Evolutionary conservation across 2,329 filamentous ascomycete species (phyloP), one percentile per base, ranked within the genome.

Genomic region (Magnaporthiopsis poae): DNA sequence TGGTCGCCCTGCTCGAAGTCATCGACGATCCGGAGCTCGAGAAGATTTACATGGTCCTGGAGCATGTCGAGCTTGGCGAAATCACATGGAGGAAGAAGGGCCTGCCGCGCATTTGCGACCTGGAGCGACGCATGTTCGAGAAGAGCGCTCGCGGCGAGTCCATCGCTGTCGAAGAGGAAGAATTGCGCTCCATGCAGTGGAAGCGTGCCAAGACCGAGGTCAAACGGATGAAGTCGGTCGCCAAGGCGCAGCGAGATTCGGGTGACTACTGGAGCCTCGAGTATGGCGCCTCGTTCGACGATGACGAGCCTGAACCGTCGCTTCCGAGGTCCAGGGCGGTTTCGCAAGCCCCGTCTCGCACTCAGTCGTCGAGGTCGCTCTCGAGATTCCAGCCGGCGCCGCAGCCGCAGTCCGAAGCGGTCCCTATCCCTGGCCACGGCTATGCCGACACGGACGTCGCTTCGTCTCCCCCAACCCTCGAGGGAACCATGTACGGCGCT

Each of bases 31-130:
- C 94, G 1, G 91, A 92, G 73, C 87, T 92, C 67, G 95, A 96
- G 80, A 99, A 99, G 79, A 96, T 99, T 69, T 99, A 99, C 79
- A 94, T 99, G 79, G 91, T 98, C 27, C 84, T 99, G 61, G 95
- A 99, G 77, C 94, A 94, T 77, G 93, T 97, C 67, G 92, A 97
- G 75, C 85, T 94, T 60, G 94, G 95, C 65, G 95, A 99, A 78
- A 91, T 99, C 67, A 85, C 92, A 63, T 99, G 95, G 95, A 87
- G 95, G 66, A 94, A 90, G 75, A 92, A 93, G 78, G 94, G 92
- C 7, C 82, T 92, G 8, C 90, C 89, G 66, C 90, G 92, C 73
- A 90, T 98, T 70, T 91, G 91, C 71, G 82, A 88, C 39, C 88
- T 92, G 72, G 95, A 99, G 75, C 90, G 91, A 71, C 84, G 87